Base-by-base conservation (phyloP, 208 protist genomes). In the Endotrypanum monterogeii region DNA sequence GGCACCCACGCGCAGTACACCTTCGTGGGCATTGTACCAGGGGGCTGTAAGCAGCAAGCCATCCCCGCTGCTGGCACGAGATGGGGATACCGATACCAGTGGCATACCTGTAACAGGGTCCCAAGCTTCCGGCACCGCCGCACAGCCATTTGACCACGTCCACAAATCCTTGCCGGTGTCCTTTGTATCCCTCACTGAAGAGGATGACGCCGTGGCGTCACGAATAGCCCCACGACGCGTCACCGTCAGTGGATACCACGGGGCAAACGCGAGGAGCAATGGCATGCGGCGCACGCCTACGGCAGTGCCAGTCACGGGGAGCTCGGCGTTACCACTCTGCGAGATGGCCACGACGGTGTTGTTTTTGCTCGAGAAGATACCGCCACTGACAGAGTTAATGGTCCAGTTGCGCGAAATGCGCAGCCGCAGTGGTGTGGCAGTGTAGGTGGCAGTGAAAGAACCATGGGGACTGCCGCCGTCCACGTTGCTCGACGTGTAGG, bases 291-390 rank as follows among this genome's bases (percentile, higher is more conserved):
- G 74, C 57, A 84, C 78, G 61, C 66, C 76, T 6, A 94, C 85
- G 1, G 86, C 85, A 50, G 84, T 79, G 16, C 87, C 89, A 7
- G 79, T 73, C 44, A 94, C 63, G 16, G 57, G 46, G 51, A 91
- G 65, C 14, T 51, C 73, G 9, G 83, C 74, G 67, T 90, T 83
- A 76, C 67, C 79, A 60, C 86, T 74, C 63, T 90, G 83, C 65
- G 83, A 69, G 28, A 89, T 74, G 23, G 78, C 79, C n/a, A n/a
- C n/a, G 32, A 91, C 52, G 25, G 73, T 57, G 67, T 11, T 52
- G 48, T 65, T 30, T 0, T 61, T 54, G 20, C 37, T 44, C n/a
- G n/a, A n/a, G 61, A 28, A 16, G 18, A 60, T 62, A 11, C 57
- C 65, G 39, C 60, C 71, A 54, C 69, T 70, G 32, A 76, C 55